These are phyloP conservation scores for Senecio squalidus DNA, from an alignment of 140 eudicot genomes.

Conservation along the genomic window DNA sequence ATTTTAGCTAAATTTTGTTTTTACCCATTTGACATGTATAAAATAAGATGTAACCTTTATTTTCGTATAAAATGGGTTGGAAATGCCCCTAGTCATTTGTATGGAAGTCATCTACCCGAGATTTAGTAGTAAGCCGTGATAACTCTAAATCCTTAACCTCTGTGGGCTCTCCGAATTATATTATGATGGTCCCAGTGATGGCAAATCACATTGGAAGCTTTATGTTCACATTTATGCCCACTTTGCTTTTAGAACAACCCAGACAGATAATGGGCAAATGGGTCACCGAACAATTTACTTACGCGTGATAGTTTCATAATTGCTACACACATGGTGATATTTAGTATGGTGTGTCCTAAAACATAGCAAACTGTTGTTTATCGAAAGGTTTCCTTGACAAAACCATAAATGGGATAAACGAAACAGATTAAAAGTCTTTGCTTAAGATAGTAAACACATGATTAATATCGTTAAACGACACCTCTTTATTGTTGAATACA, in stretches of 20 bases:
- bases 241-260: conserved; percentile 14
- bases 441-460: background rate
- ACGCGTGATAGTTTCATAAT: background rate
- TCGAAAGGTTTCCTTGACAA: conserved; percentile 12
- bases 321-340: conserved; percentile 8
- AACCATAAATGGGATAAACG: background rate
- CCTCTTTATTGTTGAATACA: conserved; percentile 22
- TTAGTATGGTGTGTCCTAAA: conserved; percentile 7
- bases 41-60: background rate
- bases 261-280: conserved; percentile 8
- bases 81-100: background rate
- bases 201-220: conserved; percentile 6
- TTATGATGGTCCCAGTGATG: background rate
- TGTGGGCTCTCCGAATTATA: background rate
- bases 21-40: conserved; percentile 1
- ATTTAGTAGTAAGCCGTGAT: background rate
- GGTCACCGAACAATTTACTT: conserved; percentile 10
- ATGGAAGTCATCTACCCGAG: background rate
- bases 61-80: background rate
- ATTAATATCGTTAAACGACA: background rate
- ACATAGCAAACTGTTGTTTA: background rate
- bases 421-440: conserved; percentile 4
- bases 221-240: conserved; percentile 12
- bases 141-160: background rate
- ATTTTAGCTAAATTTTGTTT: no score